Evolutionary conservation across 306 rosid genomes (phyloP), one percentile per base, ranked within the genome.

Genomic region (Lathyrus sativus): DNA sequence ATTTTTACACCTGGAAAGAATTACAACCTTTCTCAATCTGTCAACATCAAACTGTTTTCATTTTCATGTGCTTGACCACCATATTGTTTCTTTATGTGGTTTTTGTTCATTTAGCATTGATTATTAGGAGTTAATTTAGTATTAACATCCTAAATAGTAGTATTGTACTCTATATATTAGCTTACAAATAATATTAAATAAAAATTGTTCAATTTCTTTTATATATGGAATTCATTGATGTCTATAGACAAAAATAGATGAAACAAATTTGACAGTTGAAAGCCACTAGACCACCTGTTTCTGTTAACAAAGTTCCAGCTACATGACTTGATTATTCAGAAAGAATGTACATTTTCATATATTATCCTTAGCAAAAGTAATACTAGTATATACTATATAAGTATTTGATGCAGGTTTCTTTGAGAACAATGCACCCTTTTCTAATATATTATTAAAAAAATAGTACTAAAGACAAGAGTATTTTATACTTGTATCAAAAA

Each of bases 351-450:
- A 41, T 15, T 72, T 72, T 67, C 59, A 39, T 71, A 74, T 61
- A 39, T 74, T 70, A 74, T 70, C 75, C 78, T 58, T 45, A 70
- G 14, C 37, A 15, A 75, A 78, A 78, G 83, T 66, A 61, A 51
- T 78, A 60, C 12, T 78, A 64, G 69, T 54, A 50, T 78, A 65
- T 7, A 17, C 67, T 78, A 65, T 7, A 17, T 71, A 66, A 76
- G 39, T 35, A 35, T 35, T 60, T 74, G 75, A 74, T 67, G 35
- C 67, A 39, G 70, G 76, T 82, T 82, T 67, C 86, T 82, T 82
- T 78, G 80, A 82, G 76, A 82, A 63, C 83, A 82, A 78, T 82
- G 54, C 86, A 78, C 83, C 68, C 80, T 66, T 78, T 71, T 66
- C 18, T 26, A 11, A 42, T 43, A 35, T 51, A 14, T 54, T 63